phyloP scores from a whole-genome alignment of 2,329 filamentous ascomycete genomes.

The Trichoderma endophyticum region DNA sequence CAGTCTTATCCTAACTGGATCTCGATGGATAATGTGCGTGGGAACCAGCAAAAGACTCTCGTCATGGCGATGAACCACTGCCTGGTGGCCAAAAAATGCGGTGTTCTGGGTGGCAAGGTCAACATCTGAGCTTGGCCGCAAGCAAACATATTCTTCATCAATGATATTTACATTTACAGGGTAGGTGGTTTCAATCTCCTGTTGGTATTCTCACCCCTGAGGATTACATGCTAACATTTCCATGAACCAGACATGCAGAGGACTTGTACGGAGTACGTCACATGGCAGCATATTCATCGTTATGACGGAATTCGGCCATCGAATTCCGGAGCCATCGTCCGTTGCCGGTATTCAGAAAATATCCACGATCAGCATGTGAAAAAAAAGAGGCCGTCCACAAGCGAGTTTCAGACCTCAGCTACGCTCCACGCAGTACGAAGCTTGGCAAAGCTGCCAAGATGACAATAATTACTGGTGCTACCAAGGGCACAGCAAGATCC shows the following conservation, averaged over 20 bases:
- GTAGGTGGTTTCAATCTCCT: neutral
- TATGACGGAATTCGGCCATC: neutral
- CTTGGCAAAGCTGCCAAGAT: neutral
- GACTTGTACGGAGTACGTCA: neutral
- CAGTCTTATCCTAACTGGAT: constrained; percentile 34
- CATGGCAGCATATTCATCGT: neutral
- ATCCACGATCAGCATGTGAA: neutral
- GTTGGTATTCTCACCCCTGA: neutral
- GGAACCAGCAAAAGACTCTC: constrained; percentile 26
- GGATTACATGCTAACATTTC: neutral
- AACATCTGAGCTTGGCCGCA: neutral
- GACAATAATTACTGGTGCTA: neutral
- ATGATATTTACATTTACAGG: neutral
- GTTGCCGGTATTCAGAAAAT: neutral
- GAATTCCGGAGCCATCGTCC: neutral
- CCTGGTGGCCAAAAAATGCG: constrained; percentile 28
- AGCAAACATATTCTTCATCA: neutral
- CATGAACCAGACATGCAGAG: neutral
- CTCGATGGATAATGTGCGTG: constrained; percentile 29
- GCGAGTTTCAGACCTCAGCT: neutral
- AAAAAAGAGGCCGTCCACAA: neutral
- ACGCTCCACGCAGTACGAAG: neutral
- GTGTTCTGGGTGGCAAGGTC: constrained; percentile 24
- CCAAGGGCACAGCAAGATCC: neutral
- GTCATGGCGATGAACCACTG: constrained; percentile 32